Conservation (phyloP, 768 basidiomycete genomes). For the Butyriboletus loyo region DNA sequence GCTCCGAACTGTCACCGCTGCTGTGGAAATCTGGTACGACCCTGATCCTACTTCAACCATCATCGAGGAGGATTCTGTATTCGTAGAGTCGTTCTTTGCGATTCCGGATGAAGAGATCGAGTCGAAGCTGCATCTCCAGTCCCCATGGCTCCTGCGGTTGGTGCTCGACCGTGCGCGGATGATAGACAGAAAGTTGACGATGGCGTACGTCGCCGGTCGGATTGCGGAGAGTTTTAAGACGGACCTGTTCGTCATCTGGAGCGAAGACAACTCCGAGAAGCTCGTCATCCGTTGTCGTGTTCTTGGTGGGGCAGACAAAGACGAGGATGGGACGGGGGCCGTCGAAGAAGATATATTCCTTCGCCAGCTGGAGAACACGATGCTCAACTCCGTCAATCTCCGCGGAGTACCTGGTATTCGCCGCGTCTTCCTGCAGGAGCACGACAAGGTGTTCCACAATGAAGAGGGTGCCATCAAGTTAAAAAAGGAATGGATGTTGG, state of each 20-base stretch:
- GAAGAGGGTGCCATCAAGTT: constrained; percentile 64
- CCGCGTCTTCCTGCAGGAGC: constrained; percentile 89
- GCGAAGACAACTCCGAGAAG: constrained; percentile 98
- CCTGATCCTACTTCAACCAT: constrained; percentile 88
- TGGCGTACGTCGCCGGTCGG: constrained; percentile 90
- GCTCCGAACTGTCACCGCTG: constrained; percentile 87
- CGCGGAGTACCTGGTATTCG: constrained; percentile 91
- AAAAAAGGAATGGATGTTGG: constrained; percentile 87
- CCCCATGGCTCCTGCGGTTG: constrained; percentile 95
- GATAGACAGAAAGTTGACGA: constrained; percentile 94
- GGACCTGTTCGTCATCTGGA: constrained; percentile 97
- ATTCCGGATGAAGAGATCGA: constrained; percentile 98
- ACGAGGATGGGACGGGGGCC: constrained; percentile 70
- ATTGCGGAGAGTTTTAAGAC: constrained; percentile 95
- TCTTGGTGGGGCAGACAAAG: constrained; percentile 77
- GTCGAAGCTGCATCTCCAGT: constrained; percentile 84
- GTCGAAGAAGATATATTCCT: constrained; percentile 96
- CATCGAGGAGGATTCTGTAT: constrained; percentile 93
- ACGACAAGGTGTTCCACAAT: constrained; percentile 69
- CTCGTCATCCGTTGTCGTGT: constrained; percentile 96
- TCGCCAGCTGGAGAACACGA: constrained; percentile 92
- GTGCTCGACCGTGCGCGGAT: constrained; percentile 97
- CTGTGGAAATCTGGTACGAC: constrained; percentile 98
- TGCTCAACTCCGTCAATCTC: constrained; percentile 92
- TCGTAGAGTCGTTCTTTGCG: constrained; percentile 98